Conservation (phyloP, 768 basidiomycete genomes). For the Harrya chromipes region DNA sequence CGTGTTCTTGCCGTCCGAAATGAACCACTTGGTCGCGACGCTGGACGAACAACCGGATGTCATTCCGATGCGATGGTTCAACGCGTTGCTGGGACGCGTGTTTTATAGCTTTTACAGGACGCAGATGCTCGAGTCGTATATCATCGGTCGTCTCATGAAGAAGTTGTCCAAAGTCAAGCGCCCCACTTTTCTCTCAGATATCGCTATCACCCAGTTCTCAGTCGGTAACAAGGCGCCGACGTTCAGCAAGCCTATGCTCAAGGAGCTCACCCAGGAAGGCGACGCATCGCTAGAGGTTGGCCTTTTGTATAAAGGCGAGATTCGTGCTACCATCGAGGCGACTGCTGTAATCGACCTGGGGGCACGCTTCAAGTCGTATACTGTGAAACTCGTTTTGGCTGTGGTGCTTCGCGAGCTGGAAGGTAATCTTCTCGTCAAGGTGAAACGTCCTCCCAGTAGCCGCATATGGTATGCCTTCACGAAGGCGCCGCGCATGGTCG, state of each 20-base stretch:
- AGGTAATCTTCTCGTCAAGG: constrained; percentile 83
- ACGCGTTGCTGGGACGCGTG: constrained; percentile 87
- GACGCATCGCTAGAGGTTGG: constrained; percentile 89
- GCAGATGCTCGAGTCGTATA: constrained; percentile 72
- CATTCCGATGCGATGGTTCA: constrained; percentile 97
- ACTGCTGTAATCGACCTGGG: constrained; percentile 85
- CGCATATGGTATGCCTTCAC: constrained; percentile 96
- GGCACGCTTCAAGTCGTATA: constrained; percentile 82
- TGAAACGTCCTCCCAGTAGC: constrained; percentile 94
- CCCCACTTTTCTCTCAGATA: constrained; percentile 79
- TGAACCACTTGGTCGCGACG: constrained; percentile 77
- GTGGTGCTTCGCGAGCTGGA: constrained; percentile 86
- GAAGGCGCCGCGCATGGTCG: constrained; percentile 78
- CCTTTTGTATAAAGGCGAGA: constrained; percentile 79
- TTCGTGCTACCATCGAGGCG: constrained; percentile 87
- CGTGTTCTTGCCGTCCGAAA: constrained; percentile 74
- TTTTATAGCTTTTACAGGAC: constrained; percentile 94
- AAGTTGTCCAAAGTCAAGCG: constrained; percentile 91
- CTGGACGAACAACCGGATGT: constrained; percentile 94
- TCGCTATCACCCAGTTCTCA: constrained; percentile 85
- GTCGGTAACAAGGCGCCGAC: constrained; percentile 83
- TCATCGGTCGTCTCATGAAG: constrained; percentile 88
- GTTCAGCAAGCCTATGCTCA: constrained; percentile 96
- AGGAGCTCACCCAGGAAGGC: constrained; percentile 93
- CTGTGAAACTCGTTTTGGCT: constrained; percentile 86